phyloP scores from a whole-genome alignment of 176 grass and related monocot species.

The Eleusine indica region DNA sequence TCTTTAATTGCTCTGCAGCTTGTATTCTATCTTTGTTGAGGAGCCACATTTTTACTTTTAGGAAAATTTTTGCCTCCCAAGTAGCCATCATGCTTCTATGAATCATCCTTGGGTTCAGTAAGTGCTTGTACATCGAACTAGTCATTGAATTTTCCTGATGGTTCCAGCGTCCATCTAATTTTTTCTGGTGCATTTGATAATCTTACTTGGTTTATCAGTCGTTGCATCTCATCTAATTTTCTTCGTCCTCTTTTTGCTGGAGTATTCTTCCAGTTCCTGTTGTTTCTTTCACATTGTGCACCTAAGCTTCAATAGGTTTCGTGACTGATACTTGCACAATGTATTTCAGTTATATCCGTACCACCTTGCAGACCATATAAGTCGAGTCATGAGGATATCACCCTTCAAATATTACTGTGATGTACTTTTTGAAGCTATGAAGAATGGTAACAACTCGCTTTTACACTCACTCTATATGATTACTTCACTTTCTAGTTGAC shows the following conservation, averaged over 20 bases:
- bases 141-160: too few species aligned
- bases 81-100: too few species aligned
- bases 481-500: constrained; percentile 14
- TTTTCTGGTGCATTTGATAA: too few species aligned
- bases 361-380: constrained; percentile 82
- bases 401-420: constrained; percentile 95
- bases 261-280: background rate
- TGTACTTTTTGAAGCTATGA: constrained; percentile 95
- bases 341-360: constrained; percentile 87
- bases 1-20: too few species aligned
- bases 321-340: constrained; percentile 25
- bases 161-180: too few species aligned
- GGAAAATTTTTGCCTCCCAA: too few species aligned
- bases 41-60: too few species aligned
- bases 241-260: background rate
- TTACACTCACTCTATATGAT: background rate
- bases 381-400: constrained; percentile 84
- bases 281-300: background rate
- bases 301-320: background rate
- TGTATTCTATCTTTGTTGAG: too few species aligned
- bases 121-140: too few species aligned
- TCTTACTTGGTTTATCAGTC: too few species aligned
- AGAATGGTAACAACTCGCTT: constrained; percentile 70
- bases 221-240: too few species aligned
- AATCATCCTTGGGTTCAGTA: too few species aligned